Evolutionary conservation across 2,329 filamentous ascomycete species (phyloP), one percentile per base, ranked within the genome.

Genomic region (Epichloe typhina): DNA sequence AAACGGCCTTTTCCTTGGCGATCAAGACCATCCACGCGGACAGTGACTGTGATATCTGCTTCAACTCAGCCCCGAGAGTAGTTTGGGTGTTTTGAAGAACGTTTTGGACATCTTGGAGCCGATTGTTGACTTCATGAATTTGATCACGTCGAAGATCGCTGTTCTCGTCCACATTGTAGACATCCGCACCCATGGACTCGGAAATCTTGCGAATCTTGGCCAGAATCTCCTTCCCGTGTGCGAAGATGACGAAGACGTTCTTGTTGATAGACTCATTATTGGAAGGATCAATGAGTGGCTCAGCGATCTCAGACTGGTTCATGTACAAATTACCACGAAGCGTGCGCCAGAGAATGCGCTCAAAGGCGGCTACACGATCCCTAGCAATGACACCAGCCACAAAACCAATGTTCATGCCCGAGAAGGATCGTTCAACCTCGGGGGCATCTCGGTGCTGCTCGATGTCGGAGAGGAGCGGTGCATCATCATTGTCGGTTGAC

Each of bases 191-290:
- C 69, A 98, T 84, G 8, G 90, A 96, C 72, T 98, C 93, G 1
- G 91, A 97, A 54, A 98, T 97, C 78, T 96, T 97, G 64, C 93
- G 83, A 65, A 98, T 97, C 81, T 98, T 98, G 63, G 90, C 87
- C 61, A 98, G 83, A 59, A 98, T 95, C 69, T 97, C 91, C 70
- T 95, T 95, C 64, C 93, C 93, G 63, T 98, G 93, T 12, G 93
- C 93, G 61, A 98, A 98, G 68, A 98, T 98, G 63, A 98, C 91
- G 63, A 98, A 98, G 51, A 98, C 93, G 61, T 96, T 98, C 82
- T 98, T 98, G 74, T 86, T 82, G 60, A 94, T 78, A 56, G 87
- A 77, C 70, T 97, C 91, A 66, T 97, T 96, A 72, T 82, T 95
- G 64, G 85, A 79, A 15, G 93, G 91, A 67, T 98, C 88, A 65